Evolutionary conservation across 2,329 filamentous ascomycete species (phyloP).

Genomic region (Arthrocladium fulminans): DNA sequence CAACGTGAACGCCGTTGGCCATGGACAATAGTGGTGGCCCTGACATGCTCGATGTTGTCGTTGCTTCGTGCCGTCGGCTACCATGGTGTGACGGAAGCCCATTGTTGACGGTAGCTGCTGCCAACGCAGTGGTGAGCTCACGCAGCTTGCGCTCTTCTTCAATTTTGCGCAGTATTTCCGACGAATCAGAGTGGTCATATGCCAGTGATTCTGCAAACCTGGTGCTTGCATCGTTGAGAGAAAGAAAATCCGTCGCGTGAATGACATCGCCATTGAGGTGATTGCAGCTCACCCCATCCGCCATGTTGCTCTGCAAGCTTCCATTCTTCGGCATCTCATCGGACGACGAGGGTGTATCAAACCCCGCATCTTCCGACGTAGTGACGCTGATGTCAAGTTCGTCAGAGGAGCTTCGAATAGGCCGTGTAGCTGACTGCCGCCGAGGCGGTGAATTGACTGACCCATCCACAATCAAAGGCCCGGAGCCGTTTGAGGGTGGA

Average conservation of each 20-base stretch:
- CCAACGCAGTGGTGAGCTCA: conserved; percentile 4
- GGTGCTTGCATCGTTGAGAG: neutral
- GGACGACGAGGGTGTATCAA: conserved; percentile 25
- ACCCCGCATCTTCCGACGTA: conserved; percentile 30
- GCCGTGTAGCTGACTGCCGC: conserved; percentile 28
- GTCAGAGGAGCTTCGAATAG: conserved; percentile 23
- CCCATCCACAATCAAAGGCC: conserved; percentile 41
- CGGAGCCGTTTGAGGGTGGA: conserved; percentile 22
- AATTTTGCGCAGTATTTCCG: neutral
- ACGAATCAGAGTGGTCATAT: neutral
- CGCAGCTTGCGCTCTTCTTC: conserved; percentile 5
- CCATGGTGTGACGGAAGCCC: neutral
- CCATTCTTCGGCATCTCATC: conserved; percentile 22
- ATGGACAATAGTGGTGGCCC: conserved; percentile 1
- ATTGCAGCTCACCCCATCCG: neutral
- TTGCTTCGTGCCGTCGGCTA: neutral
- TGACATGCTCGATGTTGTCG: neutral
- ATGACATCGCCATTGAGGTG: conserved; percentile 3
- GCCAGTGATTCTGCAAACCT: neutral
- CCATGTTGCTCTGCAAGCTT: neutral
- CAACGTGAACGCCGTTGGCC: conserved; percentile 1
- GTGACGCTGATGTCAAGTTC: conserved; percentile 33
- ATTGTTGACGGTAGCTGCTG: conserved; percentile 2
- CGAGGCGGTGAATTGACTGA: conserved; percentile 25
- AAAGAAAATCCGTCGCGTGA: conserved; percentile 5